phyloP scores from a whole-genome alignment of 2,329 filamentous ascomycete species.

The Neoascochyta sp. region DNA sequence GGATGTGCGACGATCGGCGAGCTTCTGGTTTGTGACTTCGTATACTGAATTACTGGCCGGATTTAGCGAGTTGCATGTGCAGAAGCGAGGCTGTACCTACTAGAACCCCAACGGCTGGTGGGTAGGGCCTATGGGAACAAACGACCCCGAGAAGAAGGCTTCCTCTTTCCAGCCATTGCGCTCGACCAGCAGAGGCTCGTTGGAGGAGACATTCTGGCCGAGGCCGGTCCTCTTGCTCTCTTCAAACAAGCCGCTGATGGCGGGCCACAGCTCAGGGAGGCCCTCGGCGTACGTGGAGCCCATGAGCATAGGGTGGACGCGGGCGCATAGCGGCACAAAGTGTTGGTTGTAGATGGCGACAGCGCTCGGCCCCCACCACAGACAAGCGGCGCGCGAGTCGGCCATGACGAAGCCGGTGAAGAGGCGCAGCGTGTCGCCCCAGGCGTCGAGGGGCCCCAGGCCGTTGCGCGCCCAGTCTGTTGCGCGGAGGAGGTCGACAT shows the following conservation, averaged over 20 bases:
- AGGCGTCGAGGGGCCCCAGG: slow-evolving; percentile 15
- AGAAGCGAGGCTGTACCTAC: no score
- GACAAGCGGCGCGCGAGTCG: slow-evolving; percentile 21
- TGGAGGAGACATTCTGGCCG: slow-evolving; percentile 16
- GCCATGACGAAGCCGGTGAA: slow-evolving; percentile 23
- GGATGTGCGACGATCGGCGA: slow-evolving; percentile 21
- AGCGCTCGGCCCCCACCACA: slow-evolving; percentile 26
- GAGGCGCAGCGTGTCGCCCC: slow-evolving; percentile 15
- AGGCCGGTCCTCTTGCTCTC: slow-evolving; percentile 11
- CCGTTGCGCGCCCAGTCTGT: slow-evolving; percentile 18
- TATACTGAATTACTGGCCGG: slow-evolving; percentile 16
- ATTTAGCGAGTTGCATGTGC: no score
- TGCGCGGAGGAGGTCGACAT: slow-evolving; percentile 22
- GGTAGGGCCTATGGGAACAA: slow-evolving; percentile 18
- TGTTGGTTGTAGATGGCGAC: slow-evolving; percentile 26
- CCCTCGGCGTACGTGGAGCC: slow-evolving; percentile 16
- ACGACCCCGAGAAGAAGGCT: slow-evolving; percentile 23
- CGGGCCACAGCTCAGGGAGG: slow-evolving; percentile 19
- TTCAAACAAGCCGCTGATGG: slow-evolving; percentile 18
- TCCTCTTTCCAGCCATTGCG: slow-evolving; percentile 20
- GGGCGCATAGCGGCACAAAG: slow-evolving; percentile 16
- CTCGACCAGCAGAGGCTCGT: slow-evolving; percentile 17
- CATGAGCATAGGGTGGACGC: slow-evolving; percentile 25
- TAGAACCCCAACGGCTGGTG: slow-evolving; percentile 21
- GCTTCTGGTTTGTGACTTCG: slow-evolving; percentile 21